Evolutionary conservation across 2,329 filamentous ascomycete species (phyloP).

Genomic region (Colletotrichum theobromicola): DNA sequence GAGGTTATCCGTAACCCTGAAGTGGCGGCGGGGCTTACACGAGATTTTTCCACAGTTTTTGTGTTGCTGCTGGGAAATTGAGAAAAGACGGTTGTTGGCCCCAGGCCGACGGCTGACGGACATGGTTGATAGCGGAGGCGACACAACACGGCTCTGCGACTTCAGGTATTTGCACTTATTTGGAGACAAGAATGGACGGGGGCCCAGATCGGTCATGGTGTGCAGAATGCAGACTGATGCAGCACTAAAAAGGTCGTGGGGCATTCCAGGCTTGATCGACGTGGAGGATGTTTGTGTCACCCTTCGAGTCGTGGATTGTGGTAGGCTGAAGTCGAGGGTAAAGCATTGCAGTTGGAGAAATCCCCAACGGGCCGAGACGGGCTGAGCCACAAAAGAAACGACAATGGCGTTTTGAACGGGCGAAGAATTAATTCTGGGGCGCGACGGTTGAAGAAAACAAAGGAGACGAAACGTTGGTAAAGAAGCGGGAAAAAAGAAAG

Average conservation of each 20-base stretch:
- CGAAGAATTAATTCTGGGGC: neutral
- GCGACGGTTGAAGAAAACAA: constrained; percentile 4
- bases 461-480: neutral
- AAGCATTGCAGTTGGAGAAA: neutral
- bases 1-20: neutral
- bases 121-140: neutral
- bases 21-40: constrained; percentile 3
- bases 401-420: neutral
- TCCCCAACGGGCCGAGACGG: neutral
- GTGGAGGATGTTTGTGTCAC: neutral
- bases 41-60: neutral
- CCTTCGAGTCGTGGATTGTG: neutral
- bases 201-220: neutral
- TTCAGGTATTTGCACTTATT: neutral
- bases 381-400: neutral
- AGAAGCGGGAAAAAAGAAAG: neutral
- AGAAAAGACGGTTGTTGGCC: neutral
- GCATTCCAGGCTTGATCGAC: constrained; percentile 14
- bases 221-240: neutral
- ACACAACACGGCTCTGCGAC: neutral
- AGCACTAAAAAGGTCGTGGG: neutral
- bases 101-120: too few relatives aligned
- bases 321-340: neutral
- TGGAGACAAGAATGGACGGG: neutral
- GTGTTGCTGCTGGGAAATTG: neutral